Evolutionary conservation across 225 moss, liverwort and hornwort species (phyloP).

Genomic region (Physcomitrium patens): DNA sequence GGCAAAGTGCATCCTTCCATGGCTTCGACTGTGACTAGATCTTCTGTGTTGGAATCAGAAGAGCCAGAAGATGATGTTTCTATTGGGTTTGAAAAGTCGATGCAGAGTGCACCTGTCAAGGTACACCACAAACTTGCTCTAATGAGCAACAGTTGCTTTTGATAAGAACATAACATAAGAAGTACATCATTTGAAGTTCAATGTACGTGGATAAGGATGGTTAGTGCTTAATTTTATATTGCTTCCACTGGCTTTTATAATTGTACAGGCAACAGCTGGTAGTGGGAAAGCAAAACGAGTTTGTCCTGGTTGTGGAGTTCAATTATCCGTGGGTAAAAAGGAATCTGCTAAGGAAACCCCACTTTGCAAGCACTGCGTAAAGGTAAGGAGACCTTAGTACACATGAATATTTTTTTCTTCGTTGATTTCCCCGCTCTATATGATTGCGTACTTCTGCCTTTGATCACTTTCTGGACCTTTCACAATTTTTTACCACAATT

Average conservation of each 20-base stretch:
- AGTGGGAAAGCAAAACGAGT: constrained; percentile 63
- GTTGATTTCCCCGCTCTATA: constrained; percentile 5
- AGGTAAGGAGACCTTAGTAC: constrained; percentile 51
- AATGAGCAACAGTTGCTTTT: constrained; percentile 3
- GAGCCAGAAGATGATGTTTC: constrained; percentile 74
- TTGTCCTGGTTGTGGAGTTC: constrained; percentile 92
- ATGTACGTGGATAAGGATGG: constrained; percentile 11
- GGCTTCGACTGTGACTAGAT: constrained; percentile 56
- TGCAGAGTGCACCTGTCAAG: constrained; percentile 44
- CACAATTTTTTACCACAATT: constrained; percentile 25
- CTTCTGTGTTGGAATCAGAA: constrained; percentile 62
- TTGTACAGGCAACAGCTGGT: constrained; percentile 51
- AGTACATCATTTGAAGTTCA: constrained; percentile 11
- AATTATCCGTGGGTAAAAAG: constrained; percentile 74
- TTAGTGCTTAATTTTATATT: constrained; percentile 18
- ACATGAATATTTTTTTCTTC: constrained; percentile 11
- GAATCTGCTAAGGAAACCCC: constrained; percentile 69
- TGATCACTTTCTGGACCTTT: constrained; percentile 25
- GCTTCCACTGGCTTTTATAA: constrained; percentile 11
- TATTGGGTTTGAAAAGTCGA: constrained; percentile 39
- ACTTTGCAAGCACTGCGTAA: constrained; percentile 92
- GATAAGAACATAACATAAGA: constrained; percentile 2
- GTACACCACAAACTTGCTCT: constrained; percentile 30
- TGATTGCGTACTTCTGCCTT: constrained; percentile 21
- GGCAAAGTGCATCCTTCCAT: constrained; percentile 90